Conservation (phyloP, 768 basidiomycete genomes). For the Mycena indigotica region DNA sequence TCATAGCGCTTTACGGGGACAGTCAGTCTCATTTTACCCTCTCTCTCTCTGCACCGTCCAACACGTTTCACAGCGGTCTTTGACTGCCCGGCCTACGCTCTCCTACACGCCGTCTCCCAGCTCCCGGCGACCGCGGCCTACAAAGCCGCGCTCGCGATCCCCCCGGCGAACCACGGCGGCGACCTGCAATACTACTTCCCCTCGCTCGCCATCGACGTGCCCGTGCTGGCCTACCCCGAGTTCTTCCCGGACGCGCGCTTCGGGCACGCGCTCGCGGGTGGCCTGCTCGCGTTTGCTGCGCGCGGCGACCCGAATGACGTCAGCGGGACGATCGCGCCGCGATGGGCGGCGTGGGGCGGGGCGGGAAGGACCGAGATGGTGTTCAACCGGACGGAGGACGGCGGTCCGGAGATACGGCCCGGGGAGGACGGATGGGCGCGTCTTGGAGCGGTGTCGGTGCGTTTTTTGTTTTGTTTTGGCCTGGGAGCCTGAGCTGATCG, state of each 20-base stretch:
- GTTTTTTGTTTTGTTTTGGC: not conserved
- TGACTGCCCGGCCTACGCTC: conserved; percentile 30
- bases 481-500: not conserved
- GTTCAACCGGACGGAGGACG: conserved; percentile 40
- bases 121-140: not conserved
- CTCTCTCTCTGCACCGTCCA: not conserved
- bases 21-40: conserved; percentile 15
- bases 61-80: conserved; percentile 18
- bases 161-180: conserved; percentile 23
- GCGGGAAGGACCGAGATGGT: conserved; percentile 39
- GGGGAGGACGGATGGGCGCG: conserved; percentile 30
- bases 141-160: conserved; percentile 27
- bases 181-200: conserved; percentile 13
- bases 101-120: conserved; percentile 27
- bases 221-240: conserved; percentile 24
- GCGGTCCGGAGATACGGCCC: conserved; percentile 33
- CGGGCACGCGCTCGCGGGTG: conserved; percentile 28
- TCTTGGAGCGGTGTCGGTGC: conserved; percentile 40
- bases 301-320: conserved; percentile 20
- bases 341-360: conserved; percentile 36
- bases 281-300: conserved; percentile 23
- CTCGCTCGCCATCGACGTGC: conserved; percentile 1
- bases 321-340: conserved; percentile 33
- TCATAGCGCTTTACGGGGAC: conserved; percentile 15
- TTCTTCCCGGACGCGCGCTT: conserved; percentile 23